Base-by-base conservation (phyloP, 192 early-diverging fungal species). In the Lunasporangiospora selenospora region DNA sequence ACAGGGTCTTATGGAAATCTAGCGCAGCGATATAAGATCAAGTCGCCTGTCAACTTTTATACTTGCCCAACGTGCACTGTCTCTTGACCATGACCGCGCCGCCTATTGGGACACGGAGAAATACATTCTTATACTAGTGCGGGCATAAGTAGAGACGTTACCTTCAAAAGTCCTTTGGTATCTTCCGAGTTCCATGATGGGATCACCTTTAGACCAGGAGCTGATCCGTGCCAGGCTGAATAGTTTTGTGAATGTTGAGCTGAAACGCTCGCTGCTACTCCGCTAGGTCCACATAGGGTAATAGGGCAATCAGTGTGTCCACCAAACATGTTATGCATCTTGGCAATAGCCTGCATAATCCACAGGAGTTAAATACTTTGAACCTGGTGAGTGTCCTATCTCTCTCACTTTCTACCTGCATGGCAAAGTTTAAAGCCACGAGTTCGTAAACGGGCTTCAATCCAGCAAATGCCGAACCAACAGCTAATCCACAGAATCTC, bases 351-450 rank as follows among this genome's bases (percentile, higher is more conserved):
- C 88, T 92, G 49, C 16, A 48, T 47, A 15, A 24, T 15, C 19
- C 30, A 44, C 19, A 16, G 41, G 19, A 18, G 21, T n/a, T 75
- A 70, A 73, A 27, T 19, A 13, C 12, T 5, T 8, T 62, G 6
- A 15, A 15, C 21, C 27, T 6, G n/a, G 23, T 55, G 37, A 16
- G 4, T 15, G 29, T 12, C 37, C 3, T 19, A 42, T 18, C 16
- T n/a, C n/a, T n/a, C n/a, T n/a, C 6, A 37, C 16, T 26, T 23
- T 15, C 36, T 27, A 48, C 92, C 87, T 97, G 95, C 92, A 97
- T 93, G 24, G 94, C 90, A 85, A 97, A 97, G 90, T 97, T 97
- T 71, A 93, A 96, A 48, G 95, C 96, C 95, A 97, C 96, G 77
- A 97, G 96, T 81, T 97, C 94, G 83, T 94, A 97, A 57, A 97